Conservation (phyloP, 352 stramenopile species). For the Phytophthora syringae region DNA sequence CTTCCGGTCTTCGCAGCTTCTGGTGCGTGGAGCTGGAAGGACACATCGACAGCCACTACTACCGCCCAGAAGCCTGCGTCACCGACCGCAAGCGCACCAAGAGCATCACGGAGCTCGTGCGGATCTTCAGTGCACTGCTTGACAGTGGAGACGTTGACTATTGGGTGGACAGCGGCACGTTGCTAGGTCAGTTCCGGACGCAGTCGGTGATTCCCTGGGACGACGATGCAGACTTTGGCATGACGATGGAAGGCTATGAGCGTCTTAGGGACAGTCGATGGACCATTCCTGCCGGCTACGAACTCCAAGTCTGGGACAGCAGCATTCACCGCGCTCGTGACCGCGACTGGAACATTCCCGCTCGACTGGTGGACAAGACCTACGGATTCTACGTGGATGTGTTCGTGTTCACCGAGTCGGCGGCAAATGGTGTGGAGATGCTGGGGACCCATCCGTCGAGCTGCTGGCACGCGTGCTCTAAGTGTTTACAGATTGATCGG, state of each 20-base stretch:
- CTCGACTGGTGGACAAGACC: constrained; percentile 57
- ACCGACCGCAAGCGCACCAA: constrained; percentile 44
- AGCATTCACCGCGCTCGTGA: constrained; percentile 34
- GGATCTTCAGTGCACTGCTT: constrained; percentile 46
- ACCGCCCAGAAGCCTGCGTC: constrained; percentile 43
- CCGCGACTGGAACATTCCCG: constrained; percentile 63
- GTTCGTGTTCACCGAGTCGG: constrained; percentile 59
- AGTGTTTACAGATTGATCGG: constrained; percentile 45
- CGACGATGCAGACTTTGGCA: constrained; percentile 59
- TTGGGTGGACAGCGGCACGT: constrained; percentile 71
- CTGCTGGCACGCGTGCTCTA: constrained; percentile 53
- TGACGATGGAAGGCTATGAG: constrained; percentile 51
- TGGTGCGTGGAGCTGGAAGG: constrained; percentile 48
- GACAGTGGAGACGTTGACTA: constrained; percentile 58
- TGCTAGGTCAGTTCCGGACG: constrained; percentile 61
- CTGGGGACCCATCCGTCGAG: constrained; percentile 46
- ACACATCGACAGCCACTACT: constrained; percentile 49
- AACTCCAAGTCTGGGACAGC: constrained; percentile 63
- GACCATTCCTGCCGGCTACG: constrained; percentile 39
- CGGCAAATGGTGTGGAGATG: constrained; percentile 38
- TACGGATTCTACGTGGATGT: constrained; percentile 75
- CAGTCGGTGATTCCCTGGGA: constrained; percentile 63
- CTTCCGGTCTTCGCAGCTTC: constrained; percentile 12
- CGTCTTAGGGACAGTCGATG: constrained; percentile 39
- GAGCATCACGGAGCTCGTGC: constrained; percentile 48